Percentiles rank a stretch among this genome's conserved stretches.
Evolutionary conservation across 2,329 filamentous ascomycete genomes (phyloP).

Genomic region (Simplicillium aogashimaense): DNA sequence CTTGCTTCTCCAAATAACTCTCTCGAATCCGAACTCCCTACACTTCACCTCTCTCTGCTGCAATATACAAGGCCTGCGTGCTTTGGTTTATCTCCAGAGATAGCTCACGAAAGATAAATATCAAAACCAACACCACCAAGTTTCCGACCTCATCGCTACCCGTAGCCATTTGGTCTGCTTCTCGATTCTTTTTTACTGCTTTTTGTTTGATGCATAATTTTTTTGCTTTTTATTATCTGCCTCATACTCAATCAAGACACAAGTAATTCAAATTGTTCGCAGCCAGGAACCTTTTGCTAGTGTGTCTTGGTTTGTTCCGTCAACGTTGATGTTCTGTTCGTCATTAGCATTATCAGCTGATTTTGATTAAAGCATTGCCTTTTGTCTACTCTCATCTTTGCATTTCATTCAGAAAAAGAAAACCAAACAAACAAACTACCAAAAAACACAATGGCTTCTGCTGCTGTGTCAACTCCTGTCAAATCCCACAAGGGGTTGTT

Average conservation of each 20-base stretch:
- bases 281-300: slow-evolving; percentile 48
- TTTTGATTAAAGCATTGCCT: slow-evolving; percentile 17
- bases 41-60: too few species aligned
- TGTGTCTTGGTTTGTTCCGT: slow-evolving; percentile 48
- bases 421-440: slow-evolving; percentile 10
- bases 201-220: too few species aligned
- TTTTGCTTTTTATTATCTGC: slow-evolving; percentile 32
- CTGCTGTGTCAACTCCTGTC: slow-evolving; percentile 77
- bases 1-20: slow-evolving; percentile 10
- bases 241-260: not conserved
- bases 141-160: slow-evolving; percentile 35
- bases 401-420: not conserved
- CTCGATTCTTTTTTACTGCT: slow-evolving; percentile 23
- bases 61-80: too few species aligned
- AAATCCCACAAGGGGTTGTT: slow-evolving; percentile 94
- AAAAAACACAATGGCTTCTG: slow-evolving; percentile 67
- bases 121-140: slow-evolving; percentile 16
- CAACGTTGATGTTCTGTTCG: slow-evolving; percentile 24
- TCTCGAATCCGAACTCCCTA: too few species aligned
- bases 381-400: not conserved
- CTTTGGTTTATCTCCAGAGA: too few species aligned
- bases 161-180: slow-evolving; percentile 35
- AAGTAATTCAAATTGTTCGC: too few species aligned
- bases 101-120: slow-evolving; percentile 11
- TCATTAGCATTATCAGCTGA: slow-evolving; percentile 36